These are phyloP conservation scores for Raffaelea albimanens DNA, from an alignment of 2,329 filamentous ascomycete species.

Conservation along the genomic window DNA sequence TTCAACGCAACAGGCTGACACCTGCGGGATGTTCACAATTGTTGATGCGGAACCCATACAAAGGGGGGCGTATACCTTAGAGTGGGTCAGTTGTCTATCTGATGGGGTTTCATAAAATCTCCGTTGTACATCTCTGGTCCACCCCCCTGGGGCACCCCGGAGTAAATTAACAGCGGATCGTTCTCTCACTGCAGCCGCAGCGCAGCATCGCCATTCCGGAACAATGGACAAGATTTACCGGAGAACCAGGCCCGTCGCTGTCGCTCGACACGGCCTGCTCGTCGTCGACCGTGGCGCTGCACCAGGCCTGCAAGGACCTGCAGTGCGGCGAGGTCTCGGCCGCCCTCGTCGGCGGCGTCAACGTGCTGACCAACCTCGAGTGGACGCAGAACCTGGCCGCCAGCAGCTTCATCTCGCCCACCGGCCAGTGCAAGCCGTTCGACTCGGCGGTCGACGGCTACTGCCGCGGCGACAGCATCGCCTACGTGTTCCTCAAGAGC, in stretches of 20 bases:
- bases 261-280: constrained; percentile 28
- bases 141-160: not conserved
- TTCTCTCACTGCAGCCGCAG: too few relatives aligned
- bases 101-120: too few relatives aligned
- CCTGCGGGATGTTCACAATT: too few relatives aligned
- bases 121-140: too few relatives aligned
- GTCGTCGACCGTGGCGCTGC: constrained; percentile 23
- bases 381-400: constrained; percentile 15
- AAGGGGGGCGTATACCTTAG: too few relatives aligned
- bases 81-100: too few relatives aligned
- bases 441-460: constrained; percentile 33
- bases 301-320: constrained; percentile 21
- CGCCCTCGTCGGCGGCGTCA: constrained; percentile 29
- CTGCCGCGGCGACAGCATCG: constrained; percentile 38
- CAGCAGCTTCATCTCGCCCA: constrained; percentile 21
- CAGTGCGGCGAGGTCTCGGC: constrained; percentile 20
- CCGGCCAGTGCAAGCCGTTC: constrained; percentile 23
- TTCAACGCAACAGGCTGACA: too few relatives aligned
- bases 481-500: constrained; percentile 34
- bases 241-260: constrained; percentile 23
- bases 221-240: constrained; percentile 26
- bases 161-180: not conserved
- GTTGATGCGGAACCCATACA: too few relatives aligned
- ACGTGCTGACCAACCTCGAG: constrained; percentile 23
- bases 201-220: too few relatives aligned